A percentile compares a stretch with the other conserved stretches of the same genome.
Conservation (phyloP, 805 yeast genomes). For the Starmerella apicola region DNA sequence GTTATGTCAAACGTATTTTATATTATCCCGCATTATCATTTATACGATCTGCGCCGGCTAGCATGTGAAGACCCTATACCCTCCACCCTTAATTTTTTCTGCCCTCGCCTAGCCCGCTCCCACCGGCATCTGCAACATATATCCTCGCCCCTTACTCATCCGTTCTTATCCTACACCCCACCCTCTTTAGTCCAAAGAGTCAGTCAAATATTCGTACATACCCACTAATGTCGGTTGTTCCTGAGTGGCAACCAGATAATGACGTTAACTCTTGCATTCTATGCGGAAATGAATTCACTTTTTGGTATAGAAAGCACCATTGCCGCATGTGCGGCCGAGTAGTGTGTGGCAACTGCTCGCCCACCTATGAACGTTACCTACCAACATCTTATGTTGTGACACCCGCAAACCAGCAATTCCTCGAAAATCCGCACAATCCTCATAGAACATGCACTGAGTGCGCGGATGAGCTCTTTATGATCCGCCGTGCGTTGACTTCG, state of each 20-base stretch:
- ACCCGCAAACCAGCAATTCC: conserved; percentile 38
- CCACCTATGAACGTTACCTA: conserved; percentile 39
- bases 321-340: conserved; percentile 67
- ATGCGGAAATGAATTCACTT: conserved; percentile 41
- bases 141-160: too few species aligned
- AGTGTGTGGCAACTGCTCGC: conserved; percentile 60
- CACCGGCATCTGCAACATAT: too few species aligned
- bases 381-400: conserved; percentile 48
- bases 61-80: too few species aligned
- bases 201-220: too few species aligned
- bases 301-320: conserved; percentile 68
- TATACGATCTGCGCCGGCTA: too few species aligned
- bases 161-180: too few species aligned
- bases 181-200: too few species aligned
- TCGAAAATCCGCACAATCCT: conserved; percentile 41
- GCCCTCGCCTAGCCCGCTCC: too few species aligned
- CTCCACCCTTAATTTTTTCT: too few species aligned
- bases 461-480: conserved; percentile 46
- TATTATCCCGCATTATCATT: too few species aligned
- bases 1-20: too few species aligned
- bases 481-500: conserved; percentile 31
- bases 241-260: conserved; percentile 63
- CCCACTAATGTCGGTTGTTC: conserved; percentile 18
- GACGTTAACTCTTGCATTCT: conserved; percentile 40
- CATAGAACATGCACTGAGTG: conserved; percentile 72